Evolutionary conservation across 768 basidiomycete species (phyloP).

Genomic region (Phlebiopsis flavidoalba): DNA sequence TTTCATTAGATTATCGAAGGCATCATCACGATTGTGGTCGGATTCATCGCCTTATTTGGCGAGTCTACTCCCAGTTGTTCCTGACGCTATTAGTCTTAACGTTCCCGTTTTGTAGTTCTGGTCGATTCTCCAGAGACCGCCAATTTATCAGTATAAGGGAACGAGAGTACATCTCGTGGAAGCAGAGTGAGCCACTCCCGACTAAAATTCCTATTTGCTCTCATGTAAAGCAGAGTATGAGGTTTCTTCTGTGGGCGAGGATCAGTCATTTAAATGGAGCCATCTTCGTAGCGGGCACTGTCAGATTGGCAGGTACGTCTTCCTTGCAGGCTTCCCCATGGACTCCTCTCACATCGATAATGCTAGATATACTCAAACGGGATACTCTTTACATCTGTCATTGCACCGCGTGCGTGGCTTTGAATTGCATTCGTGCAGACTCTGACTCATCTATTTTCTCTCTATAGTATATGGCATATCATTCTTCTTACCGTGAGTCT

Average conservation of each 20-base stretch:
- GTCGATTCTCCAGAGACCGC: slow-evolving; percentile 60
- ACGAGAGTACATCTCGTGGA: slow-evolving; percentile 37
- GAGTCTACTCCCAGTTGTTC: background rate
- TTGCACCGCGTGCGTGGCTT: slow-evolving; percentile 21
- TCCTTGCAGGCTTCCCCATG: background rate
- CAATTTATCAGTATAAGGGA: slow-evolving; percentile 57
- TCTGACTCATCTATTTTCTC: too few relatives aligned
- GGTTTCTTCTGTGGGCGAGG: slow-evolving; percentile 53
- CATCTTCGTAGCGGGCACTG: slow-evolving; percentile 50
- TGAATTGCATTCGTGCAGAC: background rate
- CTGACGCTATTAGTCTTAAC: background rate
- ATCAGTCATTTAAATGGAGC: slow-evolving; percentile 50
- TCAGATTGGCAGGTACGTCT: slow-evolving; percentile 55
- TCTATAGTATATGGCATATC: slow-evolving; percentile 61
- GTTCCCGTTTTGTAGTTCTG: slow-evolving; percentile 25
- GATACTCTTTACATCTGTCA: slow-evolving; percentile 51
- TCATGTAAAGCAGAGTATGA: slow-evolving; percentile 37
- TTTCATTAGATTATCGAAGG: slow-evolving; percentile 49
- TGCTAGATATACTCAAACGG: slow-evolving; percentile 41
- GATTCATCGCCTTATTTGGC: slow-evolving; percentile 42
- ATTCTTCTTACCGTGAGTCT: slow-evolving; percentile 40
- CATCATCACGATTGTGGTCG: slow-evolving; percentile 52
- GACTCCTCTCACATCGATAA: background rate
- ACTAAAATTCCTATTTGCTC: background rate
- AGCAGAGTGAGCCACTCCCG: slow-evolving; percentile 35